These are phyloP conservation scores for Nelumbo lutea DNA, from an alignment of 164 flowering plant species.

Conservation along the genomic window DNA sequence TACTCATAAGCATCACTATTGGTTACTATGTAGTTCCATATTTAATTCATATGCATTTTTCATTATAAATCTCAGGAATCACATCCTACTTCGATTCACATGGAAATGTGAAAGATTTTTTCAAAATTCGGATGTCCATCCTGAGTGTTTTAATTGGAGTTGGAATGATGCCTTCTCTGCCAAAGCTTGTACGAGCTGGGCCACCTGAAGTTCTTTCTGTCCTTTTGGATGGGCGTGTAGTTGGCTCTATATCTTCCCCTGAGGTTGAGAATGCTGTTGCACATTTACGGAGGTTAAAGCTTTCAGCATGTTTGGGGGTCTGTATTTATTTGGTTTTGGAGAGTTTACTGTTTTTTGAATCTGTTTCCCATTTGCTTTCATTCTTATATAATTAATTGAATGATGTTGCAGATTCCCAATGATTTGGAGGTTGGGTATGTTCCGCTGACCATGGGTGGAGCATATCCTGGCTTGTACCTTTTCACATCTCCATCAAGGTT, in stretches of 20 bases:
- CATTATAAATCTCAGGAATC: slow-evolving; percentile 44
- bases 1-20: no score
- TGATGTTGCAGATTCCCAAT: slow-evolving; percentile 59
- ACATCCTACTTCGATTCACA: slow-evolving; percentile 70
- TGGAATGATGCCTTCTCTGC: slow-evolving; percentile 72
- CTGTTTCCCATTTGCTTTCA: neutral
- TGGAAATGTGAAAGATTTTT: slow-evolving; percentile 60
- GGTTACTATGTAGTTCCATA: neutral
- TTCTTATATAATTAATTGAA: neutral
- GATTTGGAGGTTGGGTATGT: slow-evolving; percentile 96
- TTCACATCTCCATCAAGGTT: slow-evolving; percentile 86
- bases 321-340: slow-evolving; percentile 13
- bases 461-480: slow-evolving; percentile 85
- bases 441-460: slow-evolving; percentile 74
- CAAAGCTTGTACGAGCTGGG: slow-evolving; percentile 69
- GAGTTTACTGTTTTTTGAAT: neutral
- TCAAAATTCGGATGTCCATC: slow-evolving; percentile 43
- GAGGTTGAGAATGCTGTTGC: slow-evolving; percentile 54
- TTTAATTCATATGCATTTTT: neutral
- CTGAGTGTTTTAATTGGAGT: slow-evolving; percentile 42
- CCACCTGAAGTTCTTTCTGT: slow-evolving; percentile 71
- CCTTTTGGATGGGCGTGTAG: slow-evolving; percentile 79
- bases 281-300: slow-evolving; percentile 62
- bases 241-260: slow-evolving; percentile 56
- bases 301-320: slow-evolving; percentile 49